Evolutionary conservation across 495 filamentous ascomycete species (phyloP).

Genomic region (Cenococcum geophilum): DNA sequence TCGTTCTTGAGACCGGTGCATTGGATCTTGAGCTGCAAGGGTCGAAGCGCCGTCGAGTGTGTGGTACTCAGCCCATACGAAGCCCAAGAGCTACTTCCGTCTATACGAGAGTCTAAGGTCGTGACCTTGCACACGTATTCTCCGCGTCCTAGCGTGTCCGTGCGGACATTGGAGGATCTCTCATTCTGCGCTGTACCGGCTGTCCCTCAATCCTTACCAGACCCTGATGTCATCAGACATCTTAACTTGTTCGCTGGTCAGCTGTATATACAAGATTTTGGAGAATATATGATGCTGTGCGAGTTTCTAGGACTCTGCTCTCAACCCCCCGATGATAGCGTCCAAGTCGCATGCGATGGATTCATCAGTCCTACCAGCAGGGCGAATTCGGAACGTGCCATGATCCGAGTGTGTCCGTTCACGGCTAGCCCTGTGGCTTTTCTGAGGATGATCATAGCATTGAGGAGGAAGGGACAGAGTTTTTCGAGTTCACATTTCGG

Average conservation of each 20-base stretch:
- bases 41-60: slow-evolving; percentile 38
- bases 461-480: background rate
- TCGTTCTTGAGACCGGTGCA: slow-evolving; percentile 52
- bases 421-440: background rate
- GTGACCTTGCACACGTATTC: slow-evolving; percentile 54
- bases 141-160: slow-evolving; percentile 45
- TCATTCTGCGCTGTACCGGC: slow-evolving; percentile 40
- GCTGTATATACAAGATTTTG: background rate
- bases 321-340: background rate
- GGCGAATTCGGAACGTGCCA: background rate
- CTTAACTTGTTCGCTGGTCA: slow-evolving; percentile 10
- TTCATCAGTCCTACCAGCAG: background rate
- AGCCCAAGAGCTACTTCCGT: slow-evolving; percentile 47
- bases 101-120: slow-evolving; percentile 32
- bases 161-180: slow-evolving; percentile 38
- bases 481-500: background rate
- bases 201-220: slow-evolving; percentile 12
- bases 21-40: slow-evolving; percentile 44
- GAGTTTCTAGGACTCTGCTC: background rate
- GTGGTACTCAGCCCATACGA: slow-evolving; percentile 62
- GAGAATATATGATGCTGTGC: background rate
- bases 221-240: background rate
- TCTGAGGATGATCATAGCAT: background rate
- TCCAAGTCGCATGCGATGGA: too few species aligned
- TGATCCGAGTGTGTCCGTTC: background rate